A percentile compares a stretch with the other conserved stretches of the same genome.
Evolutionary conservation across 768 basidiomycete genomes (phyloP).

Genomic region (Tulasnella sp.): DNA sequence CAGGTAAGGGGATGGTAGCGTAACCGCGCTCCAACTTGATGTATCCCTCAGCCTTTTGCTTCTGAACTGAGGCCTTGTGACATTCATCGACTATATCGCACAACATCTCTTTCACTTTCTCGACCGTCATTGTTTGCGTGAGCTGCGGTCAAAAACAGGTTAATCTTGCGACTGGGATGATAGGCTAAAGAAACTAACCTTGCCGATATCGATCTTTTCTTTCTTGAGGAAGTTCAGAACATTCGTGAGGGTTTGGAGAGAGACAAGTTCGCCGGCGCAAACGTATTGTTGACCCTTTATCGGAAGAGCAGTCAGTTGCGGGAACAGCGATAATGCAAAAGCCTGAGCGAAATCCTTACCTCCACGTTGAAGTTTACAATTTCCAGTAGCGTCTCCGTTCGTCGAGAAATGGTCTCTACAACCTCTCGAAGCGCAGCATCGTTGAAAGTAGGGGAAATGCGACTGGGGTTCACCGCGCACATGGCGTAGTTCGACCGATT

Average conservation of each 20-base stretch:
- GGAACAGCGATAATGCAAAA: constrained; percentile 4
- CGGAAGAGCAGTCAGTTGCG: background rate
- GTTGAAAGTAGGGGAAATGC: constrained; percentile 89
- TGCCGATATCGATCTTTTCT: constrained; percentile 88
- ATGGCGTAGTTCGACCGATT: constrained; percentile 97
- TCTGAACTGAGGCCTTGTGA: constrained; percentile 63
- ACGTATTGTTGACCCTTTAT: constrained; percentile 97
- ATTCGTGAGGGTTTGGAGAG: constrained; percentile 88
- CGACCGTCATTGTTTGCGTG: constrained; percentile 77
- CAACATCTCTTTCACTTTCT: constrained; percentile 95
- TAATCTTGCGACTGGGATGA: background rate
- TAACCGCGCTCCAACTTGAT: constrained; percentile 96
- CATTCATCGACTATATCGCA: constrained; percentile 82
- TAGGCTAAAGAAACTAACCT: constrained; percentile 40
- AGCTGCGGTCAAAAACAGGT: constrained; percentile 43
- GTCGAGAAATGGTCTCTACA: constrained; percentile 77
- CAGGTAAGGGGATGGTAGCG: constrained; percentile 89
- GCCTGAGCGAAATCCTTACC: constrained; percentile 36
- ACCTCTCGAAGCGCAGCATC: constrained; percentile 96
- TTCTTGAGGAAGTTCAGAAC: constrained; percentile 94
- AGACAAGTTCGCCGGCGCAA: constrained; percentile 91
- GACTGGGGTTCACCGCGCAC: constrained; percentile 98
- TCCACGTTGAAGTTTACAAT: constrained; percentile 97
- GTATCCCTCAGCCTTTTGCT: constrained; percentile 75
- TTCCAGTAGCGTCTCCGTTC: constrained; percentile 78